These are phyloP conservation scores for Coleophoma eucalyptorum DNA, from an alignment of 2,329 filamentous ascomycete species.

Conservation along the genomic window DNA sequence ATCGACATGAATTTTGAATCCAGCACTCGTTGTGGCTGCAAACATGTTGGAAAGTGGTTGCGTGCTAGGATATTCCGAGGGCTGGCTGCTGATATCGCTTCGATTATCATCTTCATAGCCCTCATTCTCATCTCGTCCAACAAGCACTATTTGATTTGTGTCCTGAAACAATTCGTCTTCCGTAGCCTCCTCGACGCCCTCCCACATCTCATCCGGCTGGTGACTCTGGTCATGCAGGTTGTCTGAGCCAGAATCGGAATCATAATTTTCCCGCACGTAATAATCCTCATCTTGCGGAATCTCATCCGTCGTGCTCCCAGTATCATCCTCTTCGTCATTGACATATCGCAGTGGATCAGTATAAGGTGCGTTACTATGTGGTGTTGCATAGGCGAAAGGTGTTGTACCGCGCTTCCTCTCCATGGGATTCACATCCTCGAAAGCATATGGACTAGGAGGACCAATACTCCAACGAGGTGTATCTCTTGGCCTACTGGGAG, in stretches of 20 bases:
- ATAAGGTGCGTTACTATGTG: slow-evolving; percentile 59
- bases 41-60: slow-evolving; percentile 24
- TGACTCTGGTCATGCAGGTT: slow-evolving; percentile 14
- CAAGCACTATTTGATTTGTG: neutral
- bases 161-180: neutral
- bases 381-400: slow-evolving; percentile 70
- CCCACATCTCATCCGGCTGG: slow-evolving; percentile 23
- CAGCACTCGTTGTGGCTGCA: slow-evolving; percentile 1
- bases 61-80: slow-evolving; percentile 53
- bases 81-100: slow-evolving; percentile 43
- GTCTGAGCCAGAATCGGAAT: neutral
- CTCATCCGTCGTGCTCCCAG: slow-evolving; percentile 20
- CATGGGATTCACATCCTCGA: slow-evolving; percentile 17
- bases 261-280: slow-evolving; percentile 7
- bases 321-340: slow-evolving; percentile 18
- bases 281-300: slow-evolving; percentile 16
- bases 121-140: slow-evolving; percentile 6
- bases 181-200: slow-evolving; percentile 17
- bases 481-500: slow-evolving; percentile 48
- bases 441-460: slow-evolving; percentile 21
- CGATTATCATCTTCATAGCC: slow-evolving; percentile 21
- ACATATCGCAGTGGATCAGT: slow-evolving; percentile 12
- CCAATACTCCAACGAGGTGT: slow-evolving; percentile 51
- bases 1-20: slow-evolving; percentile 24
- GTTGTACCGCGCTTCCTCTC: slow-evolving; percentile 43